Conservation (phyloP, 345 rosid species). For the Brassica nigra region DNA sequence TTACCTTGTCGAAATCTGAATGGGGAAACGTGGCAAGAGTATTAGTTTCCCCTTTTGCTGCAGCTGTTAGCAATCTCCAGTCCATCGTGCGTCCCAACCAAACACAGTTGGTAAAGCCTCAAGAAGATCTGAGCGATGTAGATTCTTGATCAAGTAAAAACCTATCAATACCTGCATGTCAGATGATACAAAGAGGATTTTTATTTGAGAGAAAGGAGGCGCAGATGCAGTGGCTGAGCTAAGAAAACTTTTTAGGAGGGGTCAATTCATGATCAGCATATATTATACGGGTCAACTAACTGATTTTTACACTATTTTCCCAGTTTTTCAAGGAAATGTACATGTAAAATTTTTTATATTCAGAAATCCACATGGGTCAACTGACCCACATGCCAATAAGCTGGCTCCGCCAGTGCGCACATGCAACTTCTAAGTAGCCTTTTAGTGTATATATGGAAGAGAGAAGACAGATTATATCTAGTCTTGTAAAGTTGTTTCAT, state of each 20-base stretch:
- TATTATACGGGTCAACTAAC: too few relatives aligned
- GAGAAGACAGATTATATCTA: background rate
- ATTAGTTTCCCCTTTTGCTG: constrained; percentile 18
- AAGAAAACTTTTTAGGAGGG: background rate
- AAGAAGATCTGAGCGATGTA: background rate
- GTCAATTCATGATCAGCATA: background rate
- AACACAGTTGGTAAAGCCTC: background rate
- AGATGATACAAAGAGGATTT: background rate
- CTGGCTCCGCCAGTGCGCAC: background rate
- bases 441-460: background rate
- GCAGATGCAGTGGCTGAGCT: background rate
- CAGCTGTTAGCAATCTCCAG: constrained; percentile 32
- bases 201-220: background rate
- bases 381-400: background rate
- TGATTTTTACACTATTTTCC: too few relatives aligned
- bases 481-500: too few relatives aligned
- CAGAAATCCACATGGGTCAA: background rate
- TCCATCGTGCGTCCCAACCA: constrained; percentile 29
- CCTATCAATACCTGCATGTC: background rate
- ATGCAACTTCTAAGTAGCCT: background rate
- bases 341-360: too few relatives aligned
- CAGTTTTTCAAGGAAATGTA: too few relatives aligned
- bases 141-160: background rate
- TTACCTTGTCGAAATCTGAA: constrained; percentile 24
- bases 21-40: background rate